These are phyloP conservation scores for Laguncularia racemosa DNA, from an alignment of 345 rosid genomes.

Conservation along the genomic window DNA sequence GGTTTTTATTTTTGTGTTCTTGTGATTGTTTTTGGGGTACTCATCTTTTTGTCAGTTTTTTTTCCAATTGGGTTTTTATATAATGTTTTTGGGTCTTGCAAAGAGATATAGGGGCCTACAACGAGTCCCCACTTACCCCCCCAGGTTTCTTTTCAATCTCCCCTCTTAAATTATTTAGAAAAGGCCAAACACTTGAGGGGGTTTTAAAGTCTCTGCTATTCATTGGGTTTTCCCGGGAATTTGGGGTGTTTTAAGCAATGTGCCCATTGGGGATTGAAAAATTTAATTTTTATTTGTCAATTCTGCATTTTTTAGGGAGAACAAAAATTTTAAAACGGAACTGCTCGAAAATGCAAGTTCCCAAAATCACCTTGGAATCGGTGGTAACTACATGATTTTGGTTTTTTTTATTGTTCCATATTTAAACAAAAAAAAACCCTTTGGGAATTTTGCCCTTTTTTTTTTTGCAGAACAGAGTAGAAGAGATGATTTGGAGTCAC, in stretches of 20 bases:
- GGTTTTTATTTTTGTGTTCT: too few species aligned
- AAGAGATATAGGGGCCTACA: constrained; percentile 60
- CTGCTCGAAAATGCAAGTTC: constrained; percentile 57
- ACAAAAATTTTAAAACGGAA: constrained; percentile 50
- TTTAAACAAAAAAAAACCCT: background rate
- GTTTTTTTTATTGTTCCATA: background rate
- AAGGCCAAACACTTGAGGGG: background rate
- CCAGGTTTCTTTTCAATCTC: constrained; percentile 28
- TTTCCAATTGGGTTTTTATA: constrained; percentile 43
- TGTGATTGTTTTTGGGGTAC: background rate
- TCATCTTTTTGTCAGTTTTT: background rate
- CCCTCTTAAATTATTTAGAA: background rate
- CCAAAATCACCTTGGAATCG: constrained; percentile 54
- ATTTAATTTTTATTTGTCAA: background rate
- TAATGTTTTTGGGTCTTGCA: constrained; percentile 79
- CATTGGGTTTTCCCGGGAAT: background rate
- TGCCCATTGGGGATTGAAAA: too few species aligned
- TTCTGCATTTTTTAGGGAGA: constrained; percentile 28
- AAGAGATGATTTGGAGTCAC: too few species aligned
- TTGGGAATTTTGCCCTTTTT: background rate
- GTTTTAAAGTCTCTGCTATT: background rate
- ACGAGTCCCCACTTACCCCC: constrained; percentile 56
- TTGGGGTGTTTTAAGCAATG: background rate
- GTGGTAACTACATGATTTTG: constrained; percentile 15
- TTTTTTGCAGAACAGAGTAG: constrained; percentile 40